Evolutionary conservation across 257 asterid species (phyloP).

Genomic region (Nicotiana otophora): DNA sequence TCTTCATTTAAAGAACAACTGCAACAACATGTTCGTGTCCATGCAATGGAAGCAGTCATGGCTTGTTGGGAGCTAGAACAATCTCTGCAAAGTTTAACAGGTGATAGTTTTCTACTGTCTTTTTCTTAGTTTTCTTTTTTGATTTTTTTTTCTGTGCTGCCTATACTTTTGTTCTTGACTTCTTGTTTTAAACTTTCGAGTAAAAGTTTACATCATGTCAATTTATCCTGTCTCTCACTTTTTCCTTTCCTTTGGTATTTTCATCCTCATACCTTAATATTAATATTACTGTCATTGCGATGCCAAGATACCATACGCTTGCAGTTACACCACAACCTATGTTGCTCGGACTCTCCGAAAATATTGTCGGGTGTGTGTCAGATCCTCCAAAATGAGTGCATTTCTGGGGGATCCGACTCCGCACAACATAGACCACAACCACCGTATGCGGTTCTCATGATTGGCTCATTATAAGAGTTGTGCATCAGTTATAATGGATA

Average conservation of each 20-base stretch:
- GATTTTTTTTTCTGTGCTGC: not conserved
- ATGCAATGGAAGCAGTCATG: conserved; percentile 99
- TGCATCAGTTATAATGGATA: not conserved
- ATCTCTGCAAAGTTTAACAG: conserved; percentile 93
- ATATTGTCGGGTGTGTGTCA: no score
- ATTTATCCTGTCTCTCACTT: not conserved
- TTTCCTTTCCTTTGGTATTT: not conserved
- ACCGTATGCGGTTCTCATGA: not conserved
- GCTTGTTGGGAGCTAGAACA: conserved; percentile 99
- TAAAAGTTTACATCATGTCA: not conserved
- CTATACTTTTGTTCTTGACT: not conserved
- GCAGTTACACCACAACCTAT: not conserved
- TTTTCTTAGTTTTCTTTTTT: not conserved
- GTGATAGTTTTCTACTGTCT: conserved; percentile 23
- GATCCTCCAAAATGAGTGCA: no score
- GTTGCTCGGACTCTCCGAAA: no score
- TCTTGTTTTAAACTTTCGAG: not conserved
- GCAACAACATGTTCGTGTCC: conserved; percentile 96
- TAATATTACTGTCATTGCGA: not conserved
- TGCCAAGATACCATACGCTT: not conserved
- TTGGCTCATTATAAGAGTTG: not conserved
- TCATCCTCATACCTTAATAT: not conserved
- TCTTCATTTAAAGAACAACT: conserved; percentile 96
- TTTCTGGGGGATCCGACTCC: no score
- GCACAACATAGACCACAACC: no score